These are phyloP conservation scores for Centella asiatica DNA, from an alignment of 129 eudicot genomes.

Conservation along the genomic window DNA sequence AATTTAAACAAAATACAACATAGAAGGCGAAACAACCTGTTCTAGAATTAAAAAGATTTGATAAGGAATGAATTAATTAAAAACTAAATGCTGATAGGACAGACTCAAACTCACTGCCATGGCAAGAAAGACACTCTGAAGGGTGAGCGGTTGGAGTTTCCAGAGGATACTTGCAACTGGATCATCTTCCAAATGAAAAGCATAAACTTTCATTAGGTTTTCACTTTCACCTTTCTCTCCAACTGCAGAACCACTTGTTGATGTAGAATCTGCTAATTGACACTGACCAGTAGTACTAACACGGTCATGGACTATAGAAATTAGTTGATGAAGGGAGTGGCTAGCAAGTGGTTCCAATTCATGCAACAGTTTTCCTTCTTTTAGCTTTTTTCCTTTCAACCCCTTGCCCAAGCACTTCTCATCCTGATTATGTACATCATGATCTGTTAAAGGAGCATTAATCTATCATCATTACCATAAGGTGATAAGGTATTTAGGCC, in stretches of 20 bases:
- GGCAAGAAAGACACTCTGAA: slow-evolving; percentile 56
- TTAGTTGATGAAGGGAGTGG: slow-evolving; percentile 61
- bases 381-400: slow-evolving; percentile 23
- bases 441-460: slow-evolving; percentile 24
- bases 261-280: slow-evolving; percentile 25
- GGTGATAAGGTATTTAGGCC: too few species aligned
- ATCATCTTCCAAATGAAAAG: slow-evolving; percentile 54
- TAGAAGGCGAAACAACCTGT: background rate
- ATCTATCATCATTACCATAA: background rate
- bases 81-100: slow-evolving; percentile 10
- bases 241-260: slow-evolving; percentile 25
- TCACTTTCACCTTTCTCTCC: slow-evolving; percentile 29
- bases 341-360: slow-evolving; percentile 57
- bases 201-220: slow-evolving; percentile 21
- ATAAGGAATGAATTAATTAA: background rate
- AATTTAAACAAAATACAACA: too few species aligned
- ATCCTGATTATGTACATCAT: slow-evolving; percentile 10
- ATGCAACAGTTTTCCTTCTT: slow-evolving; percentile 28
- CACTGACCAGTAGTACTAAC: slow-evolving; percentile 39
- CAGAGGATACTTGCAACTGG: slow-evolving; percentile 66
- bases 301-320: slow-evolving; percentile 70
- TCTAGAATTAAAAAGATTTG: background rate
- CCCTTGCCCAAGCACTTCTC: slow-evolving; percentile 12
- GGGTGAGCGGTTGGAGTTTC: slow-evolving; percentile 59
- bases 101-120: slow-evolving; percentile 84